Evolutionary conservation across 2,329 filamentous ascomycete genomes (phyloP), one percentile per base, ranked within the genome.

Genomic region (Cercospora nicotianae): DNA sequence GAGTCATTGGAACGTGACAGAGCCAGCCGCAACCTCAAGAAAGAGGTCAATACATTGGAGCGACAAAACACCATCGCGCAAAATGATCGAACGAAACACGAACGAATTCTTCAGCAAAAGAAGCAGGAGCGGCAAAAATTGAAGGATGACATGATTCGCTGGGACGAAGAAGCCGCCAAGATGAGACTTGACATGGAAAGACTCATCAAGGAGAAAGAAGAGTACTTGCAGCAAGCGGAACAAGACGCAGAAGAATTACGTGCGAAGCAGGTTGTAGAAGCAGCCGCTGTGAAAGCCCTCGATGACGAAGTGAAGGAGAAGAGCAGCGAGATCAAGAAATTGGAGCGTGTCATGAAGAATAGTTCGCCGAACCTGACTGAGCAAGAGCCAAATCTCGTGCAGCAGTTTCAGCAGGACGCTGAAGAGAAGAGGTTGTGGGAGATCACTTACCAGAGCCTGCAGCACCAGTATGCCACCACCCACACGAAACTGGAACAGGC

Each of bases 1-100:
- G 86, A 89, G 20, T 84, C 95, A 64, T 95, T 92, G 77, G 92
- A 96, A 76, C 97, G 96, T 78, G 94, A 98, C 72, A 93, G 96
- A 75, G 91, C 90, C 61, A 97, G 93, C 60, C 89, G 92, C 55
- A 93, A 93, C 76, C 81, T 97, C 64, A 92, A 91, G 75, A 90
- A 90, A 70, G 90, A 94, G 76, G 89, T 96, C 63, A 90, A 92
- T 63, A 88, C 87, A 57, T 88, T 94, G 5, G 93, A 96, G 78
- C 89, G 92, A 63, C 85, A 91, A 71, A 97, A 96, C 82, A 89
- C 93, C 59, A 86, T 89, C 4, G 90, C 92, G 1, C 91, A 96
- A 76, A 91, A 90, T 70, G 90, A 91, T 68, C 91, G 90, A 73
- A 85, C 87, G 0, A 92, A 94, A 75, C 91, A 92, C 75, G 92